Base-by-base conservation (phyloP, 768 basidiomycete species). In the Tulasnella sp. region DNA sequence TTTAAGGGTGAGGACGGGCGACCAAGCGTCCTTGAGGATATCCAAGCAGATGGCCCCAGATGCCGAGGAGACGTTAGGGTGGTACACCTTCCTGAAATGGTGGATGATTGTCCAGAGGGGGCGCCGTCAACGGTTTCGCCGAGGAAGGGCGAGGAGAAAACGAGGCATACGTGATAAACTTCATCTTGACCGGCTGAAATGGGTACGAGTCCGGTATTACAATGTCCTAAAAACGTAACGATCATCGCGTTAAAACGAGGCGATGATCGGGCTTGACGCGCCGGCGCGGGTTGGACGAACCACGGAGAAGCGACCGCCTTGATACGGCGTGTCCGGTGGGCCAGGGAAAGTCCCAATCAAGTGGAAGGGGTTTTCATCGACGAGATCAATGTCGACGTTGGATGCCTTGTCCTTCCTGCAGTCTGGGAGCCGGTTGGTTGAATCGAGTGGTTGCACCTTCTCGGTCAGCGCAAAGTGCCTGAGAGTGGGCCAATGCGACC, bases 121-220 rank as follows among this genome's bases (percentile, higher is more conserved):
- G 75, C 4, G 52, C 6, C 44, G 46, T 78, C 5, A 78, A 42
- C 18, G 31, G 38, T 24, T 2, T 39, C 58, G 71, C 75, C 48
- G 52, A 48, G 31, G 40, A 36, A 79, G 36, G 74, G 36, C 73
- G 34, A 21, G 71, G 52, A 42, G 24, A 21, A 71, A 73, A 52
- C 42, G 72, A 16, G 46, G 62, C 86, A 79, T 52, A 87, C 48
- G 97, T 99, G 81, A 97, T 91, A 86, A 99, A 98, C 85, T 96
- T 97, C 95, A 98, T 98, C 89, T 98, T 98, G 77, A 97, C 93
- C 0, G 97, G 96, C 84, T 96, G 93, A 85, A 96, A 95, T 24
- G 94, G 94, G 84, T 95, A 95, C 74, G 94, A 91, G 68, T 96
- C 94, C 10, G 96, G 96, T 82, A 98, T 95, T 27, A 92, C 88